A percentile compares a stretch with the other conserved stretches of the same genome.
Evolutionary conservation across 345 rosid genomes (phyloP).

Genomic region (Hirschfeldia incana): DNA sequence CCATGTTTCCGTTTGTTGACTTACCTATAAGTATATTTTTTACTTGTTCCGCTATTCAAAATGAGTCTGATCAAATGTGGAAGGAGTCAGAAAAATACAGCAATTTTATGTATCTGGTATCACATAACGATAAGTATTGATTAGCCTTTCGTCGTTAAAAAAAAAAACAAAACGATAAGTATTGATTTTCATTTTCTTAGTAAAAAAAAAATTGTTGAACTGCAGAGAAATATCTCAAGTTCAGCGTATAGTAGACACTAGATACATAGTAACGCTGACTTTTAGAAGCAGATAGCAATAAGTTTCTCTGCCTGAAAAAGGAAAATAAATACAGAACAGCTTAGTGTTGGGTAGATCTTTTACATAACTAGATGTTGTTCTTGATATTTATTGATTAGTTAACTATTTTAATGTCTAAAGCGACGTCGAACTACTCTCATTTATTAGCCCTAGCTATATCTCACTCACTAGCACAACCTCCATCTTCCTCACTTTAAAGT

Average conservation of each 20-base stretch:
- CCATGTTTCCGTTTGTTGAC: background rate
- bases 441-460: slow-evolving; percentile 31
- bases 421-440: slow-evolving; percentile 40
- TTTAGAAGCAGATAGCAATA: slow-evolving; percentile 17
- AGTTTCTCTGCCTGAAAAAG: slow-evolving; percentile 5
- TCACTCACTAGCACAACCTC: slow-evolving; percentile 38
- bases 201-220: background rate
- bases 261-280: slow-evolving; percentile 15
- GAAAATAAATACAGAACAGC: background rate
- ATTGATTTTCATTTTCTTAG: too few species aligned
- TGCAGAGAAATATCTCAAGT: background rate
- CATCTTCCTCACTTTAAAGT: slow-evolving; percentile 40
- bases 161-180: too few species aligned
- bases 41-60: background rate
- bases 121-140: too few species aligned
- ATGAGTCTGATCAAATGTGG: background rate
- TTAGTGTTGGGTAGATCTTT: slow-evolving; percentile 8
- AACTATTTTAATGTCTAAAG: slow-evolving; percentile 15
- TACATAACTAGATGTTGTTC: slow-evolving; percentile 11
- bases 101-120: too few species aligned
- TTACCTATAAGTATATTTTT: background rate
- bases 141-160: too few species aligned
- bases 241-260: background rate
- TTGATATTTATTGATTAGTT: slow-evolving; percentile 1
- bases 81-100: too few species aligned